phyloP scores from a whole-genome alignment of 257 asterid genomes.

The Agastache rugosa region DNA sequence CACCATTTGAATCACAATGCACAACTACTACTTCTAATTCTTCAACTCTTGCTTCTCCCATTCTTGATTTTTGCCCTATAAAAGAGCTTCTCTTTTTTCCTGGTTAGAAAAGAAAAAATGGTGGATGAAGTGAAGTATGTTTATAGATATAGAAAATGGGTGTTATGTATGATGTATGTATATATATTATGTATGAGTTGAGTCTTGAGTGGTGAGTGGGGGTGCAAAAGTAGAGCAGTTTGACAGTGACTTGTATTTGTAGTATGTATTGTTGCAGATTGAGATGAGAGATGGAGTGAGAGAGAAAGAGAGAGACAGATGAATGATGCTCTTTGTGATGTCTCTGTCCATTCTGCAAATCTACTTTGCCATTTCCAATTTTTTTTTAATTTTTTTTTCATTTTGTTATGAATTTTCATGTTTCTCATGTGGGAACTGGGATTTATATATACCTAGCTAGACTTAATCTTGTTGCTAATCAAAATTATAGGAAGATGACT shows the following conservation, averaged over 20 bases:
- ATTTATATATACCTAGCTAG: not conserved
- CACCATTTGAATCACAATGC: slow-evolving; percentile 23
- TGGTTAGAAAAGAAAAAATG: not conserved
- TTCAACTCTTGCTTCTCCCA: slow-evolving; percentile 27
- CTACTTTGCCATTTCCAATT: slow-evolving; percentile 24
- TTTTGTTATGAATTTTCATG: no score
- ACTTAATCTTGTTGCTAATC: not conserved
- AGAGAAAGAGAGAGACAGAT: slow-evolving; percentile 21
- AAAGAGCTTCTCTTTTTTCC: not conserved
- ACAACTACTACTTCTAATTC: slow-evolving; percentile 12
- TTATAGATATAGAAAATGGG: not conserved
- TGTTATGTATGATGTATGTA: slow-evolving; percentile 6
- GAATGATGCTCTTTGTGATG: slow-evolving; percentile 32
- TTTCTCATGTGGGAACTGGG: not conserved
- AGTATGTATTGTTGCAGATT: not conserved
- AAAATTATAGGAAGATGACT: no score
- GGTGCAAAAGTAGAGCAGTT: not conserved
- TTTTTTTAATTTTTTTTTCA: not conserved
- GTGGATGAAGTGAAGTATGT: not conserved
- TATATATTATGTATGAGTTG: not conserved
- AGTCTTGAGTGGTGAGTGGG: slow-evolving; percentile 3
- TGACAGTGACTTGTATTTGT: slow-evolving; percentile 30
- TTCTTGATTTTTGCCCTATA: not conserved
- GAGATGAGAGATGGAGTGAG: slow-evolving; percentile 29
- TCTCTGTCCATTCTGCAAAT: slow-evolving; percentile 32